Evolutionary conservation across 148 eudicot genomes (phyloP).

Genomic region (Vaccinium vitisidaea): DNA sequence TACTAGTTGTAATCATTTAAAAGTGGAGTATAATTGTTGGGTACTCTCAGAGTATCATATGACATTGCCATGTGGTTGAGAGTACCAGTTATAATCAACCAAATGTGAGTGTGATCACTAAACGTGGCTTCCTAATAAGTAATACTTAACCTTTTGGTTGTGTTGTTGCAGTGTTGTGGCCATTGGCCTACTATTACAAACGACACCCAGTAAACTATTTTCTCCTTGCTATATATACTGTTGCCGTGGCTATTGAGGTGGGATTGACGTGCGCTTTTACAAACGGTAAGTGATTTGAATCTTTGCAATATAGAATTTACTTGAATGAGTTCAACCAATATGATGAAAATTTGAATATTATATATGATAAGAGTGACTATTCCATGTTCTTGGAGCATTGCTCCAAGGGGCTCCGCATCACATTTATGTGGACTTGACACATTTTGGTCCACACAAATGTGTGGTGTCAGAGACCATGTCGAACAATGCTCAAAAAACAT

Average conservation of each 20-base stretch:
- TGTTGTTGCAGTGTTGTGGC: conserved; percentile 48
- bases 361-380: no score
- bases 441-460: no score
- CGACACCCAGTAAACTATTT: conserved; percentile 61
- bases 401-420: no score
- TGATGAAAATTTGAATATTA: no score
- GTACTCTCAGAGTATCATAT: no score
- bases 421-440: no score
- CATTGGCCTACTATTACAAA: conserved; percentile 52
- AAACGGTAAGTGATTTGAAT: conserved; percentile 32
- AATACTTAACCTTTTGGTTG: neutral
- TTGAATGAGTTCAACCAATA: neutral
- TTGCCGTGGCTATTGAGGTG: conserved; percentile 47
- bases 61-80: no score
- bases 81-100: neutral
- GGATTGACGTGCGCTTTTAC: conserved; percentile 68
- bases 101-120: neutral
- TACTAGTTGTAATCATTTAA: no score
- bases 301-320: neutral
- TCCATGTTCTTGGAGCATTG: no score
- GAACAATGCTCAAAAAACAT: no score
- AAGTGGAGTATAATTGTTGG: no score
- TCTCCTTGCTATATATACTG: conserved; percentile 62
- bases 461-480: no score
- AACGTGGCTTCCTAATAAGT: neutral